Evolutionary conservation across 2,329 filamentous ascomycete species (phyloP), one percentile per base, ranked within the genome.

Genomic region (Hyphodiscus sp.): DNA sequence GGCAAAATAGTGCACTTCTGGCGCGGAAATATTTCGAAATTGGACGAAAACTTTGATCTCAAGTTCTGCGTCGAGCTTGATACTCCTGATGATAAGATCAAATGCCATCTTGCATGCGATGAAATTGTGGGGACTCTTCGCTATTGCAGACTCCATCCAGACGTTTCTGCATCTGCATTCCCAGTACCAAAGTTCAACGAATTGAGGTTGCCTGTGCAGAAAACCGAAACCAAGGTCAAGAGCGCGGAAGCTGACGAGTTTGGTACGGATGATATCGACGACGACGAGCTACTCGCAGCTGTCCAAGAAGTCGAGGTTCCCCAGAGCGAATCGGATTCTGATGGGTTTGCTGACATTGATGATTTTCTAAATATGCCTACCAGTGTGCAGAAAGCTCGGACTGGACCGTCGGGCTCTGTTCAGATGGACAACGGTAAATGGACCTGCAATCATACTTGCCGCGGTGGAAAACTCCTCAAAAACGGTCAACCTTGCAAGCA

Each of bases 51-150:
- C 7, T 63, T 76, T 20, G 78, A 83, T 10, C 65, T 91, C 1
- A 69, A 74, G 0, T 85, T 86, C 58, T 79, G 71, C 19, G 79
- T 83, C 1, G 71, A 79, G 0, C 66, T 90, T 19, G 76, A 69
- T 1, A 72, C 72, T 4, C 67, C 74, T 0, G 77, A 80, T 18
- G 80, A 86, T 53, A 71, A 76, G 2, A 79, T 94, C 33, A 76
- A 76, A 20, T 89, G 83, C 56, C 82, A 85, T 65, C 75, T 91
- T 47, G 87, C 89, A 68, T 97, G 91, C 60, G 92, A 96, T 70
- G 85, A 90, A 44, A 86, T 97, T 62, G 89, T 84, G 2, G 82
- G 82, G 1, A 84, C 82, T 0, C 67, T 61, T 7, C 58, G 56
- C 33, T 61, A 55, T 15, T 58, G 45, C 46, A 45, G 59, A 42